Base-by-base conservation (phyloP, 179 eudicot genomes). In the Silene noctiflora region DNA sequence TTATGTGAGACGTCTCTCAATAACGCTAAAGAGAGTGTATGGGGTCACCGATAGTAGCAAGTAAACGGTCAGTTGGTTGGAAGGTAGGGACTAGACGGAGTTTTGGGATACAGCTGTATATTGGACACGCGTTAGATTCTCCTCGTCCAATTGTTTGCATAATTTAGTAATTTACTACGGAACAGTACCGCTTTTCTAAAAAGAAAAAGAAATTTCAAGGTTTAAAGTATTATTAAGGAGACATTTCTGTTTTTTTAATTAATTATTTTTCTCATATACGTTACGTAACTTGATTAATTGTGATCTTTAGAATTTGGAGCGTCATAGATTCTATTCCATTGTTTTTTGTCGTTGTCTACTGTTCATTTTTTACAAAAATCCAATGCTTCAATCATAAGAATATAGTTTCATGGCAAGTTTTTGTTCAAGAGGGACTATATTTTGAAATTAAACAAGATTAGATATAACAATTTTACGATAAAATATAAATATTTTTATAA, bases 71-170 rank as follows among this genome's bases (percentile, higher is more conserved):
- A 78, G 74, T 71, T 79, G 67, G 85, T 78, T 78, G 70, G 76
- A 74, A 19, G 82, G 76, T 58, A 73, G 84, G 84, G 84, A 81
- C 77, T 77, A 16, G 76, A 80, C 76, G 78, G 76, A 51, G 72
- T 46, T 71, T 81, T 84, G 87, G 85, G 83, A 79, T 79, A 84
- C 85, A 84, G 87, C 87, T 84, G 87, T 82, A 51, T 31, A n/a
- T 60, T 39, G 67, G 81, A 79, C 87, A 79, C 87, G 85, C 79
- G 85, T 77, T 83, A 16, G 11, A 0, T 65, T 42, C 8, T n/a
- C 56, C 3, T 20, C 6, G 19, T 35, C 17, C 56, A 39, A 13
- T 25, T 27, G 27, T 64, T 64, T 64, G 29, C 68, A 25, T 64
- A 13, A 25, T 12, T 29, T 27, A 51, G 13, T 64, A 13, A 25